Percentiles rank a stretch among this genome's conserved stretches.
phyloP scores from a whole-genome alignment of 2,329 filamentous ascomycete species.

The Hawksworthiomyces lignivorus region DNA sequence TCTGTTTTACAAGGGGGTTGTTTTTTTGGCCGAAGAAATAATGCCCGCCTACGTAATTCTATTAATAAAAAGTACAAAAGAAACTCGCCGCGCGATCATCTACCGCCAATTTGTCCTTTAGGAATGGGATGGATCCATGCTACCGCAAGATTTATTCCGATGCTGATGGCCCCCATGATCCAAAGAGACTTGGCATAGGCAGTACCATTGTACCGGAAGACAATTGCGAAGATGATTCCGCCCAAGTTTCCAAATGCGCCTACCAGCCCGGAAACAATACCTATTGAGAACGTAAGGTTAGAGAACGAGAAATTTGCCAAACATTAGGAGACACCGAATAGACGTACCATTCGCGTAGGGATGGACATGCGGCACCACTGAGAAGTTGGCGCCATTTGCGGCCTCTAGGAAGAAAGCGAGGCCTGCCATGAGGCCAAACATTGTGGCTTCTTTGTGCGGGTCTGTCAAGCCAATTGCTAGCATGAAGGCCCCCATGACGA shows the following conservation, averaged over 20 bases:
- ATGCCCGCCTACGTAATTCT: too few species aligned
- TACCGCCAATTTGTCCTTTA: constrained; percentile 42
- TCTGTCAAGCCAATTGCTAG: constrained; percentile 59
- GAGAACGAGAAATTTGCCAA: not conserved
- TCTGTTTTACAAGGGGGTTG: too few species aligned
- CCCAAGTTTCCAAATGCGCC: constrained; percentile 77
- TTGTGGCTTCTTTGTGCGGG: constrained; percentile 51
- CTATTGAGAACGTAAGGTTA: constrained; percentile 25
- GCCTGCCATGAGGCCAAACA: constrained; percentile 70
- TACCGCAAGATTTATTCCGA: constrained; percentile 60
- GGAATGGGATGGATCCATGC: constrained; percentile 47
- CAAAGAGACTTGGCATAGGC: constrained; percentile 65
- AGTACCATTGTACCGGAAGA: constrained; percentile 62
- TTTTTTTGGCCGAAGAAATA: too few species aligned
- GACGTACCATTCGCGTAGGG: constrained; percentile 56
- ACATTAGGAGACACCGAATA: not conserved
- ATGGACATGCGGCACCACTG: constrained; percentile 80
- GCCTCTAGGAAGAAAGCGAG: constrained; percentile 78
- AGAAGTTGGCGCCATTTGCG: constrained; percentile 78
- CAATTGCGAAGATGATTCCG: constrained; percentile 76
- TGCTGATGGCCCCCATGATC: constrained; percentile 71
- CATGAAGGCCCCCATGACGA: constrained; percentile 49
- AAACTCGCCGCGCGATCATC: too few species aligned
- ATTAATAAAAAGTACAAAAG: too few species aligned
- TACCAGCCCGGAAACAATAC: constrained; percentile 65